These are phyloP conservation scores for Suillus occidentalis DNA, from an alignment of 768 basidiomycete species.

Conservation along the genomic window DNA sequence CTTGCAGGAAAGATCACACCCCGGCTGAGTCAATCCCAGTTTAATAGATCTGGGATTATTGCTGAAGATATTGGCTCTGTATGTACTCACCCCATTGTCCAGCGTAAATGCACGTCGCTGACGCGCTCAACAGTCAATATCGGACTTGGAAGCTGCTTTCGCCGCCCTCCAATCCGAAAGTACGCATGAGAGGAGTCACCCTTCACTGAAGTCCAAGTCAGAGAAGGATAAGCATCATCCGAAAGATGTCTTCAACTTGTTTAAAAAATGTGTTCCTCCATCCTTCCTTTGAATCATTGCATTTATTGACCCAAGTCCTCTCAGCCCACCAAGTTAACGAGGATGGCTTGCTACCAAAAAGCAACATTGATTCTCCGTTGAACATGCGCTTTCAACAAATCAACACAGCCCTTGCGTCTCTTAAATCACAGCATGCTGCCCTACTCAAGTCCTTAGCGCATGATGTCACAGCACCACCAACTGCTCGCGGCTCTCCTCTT, in stretches of 20 bases:
- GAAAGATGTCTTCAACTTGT: constrained; percentile 52
- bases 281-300: constrained; percentile 9
- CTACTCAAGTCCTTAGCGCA: constrained; percentile 45
- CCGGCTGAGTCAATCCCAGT: constrained; percentile 44
- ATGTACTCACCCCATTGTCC: constrained; percentile 24
- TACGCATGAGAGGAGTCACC: constrained; percentile 36
- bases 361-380: constrained; percentile 18
- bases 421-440: constrained; percentile 60
- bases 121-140: constrained; percentile 46
- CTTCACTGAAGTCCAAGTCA: constrained; percentile 33
- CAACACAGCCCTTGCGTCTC: constrained; percentile 45
- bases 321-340: constrained; percentile 23
- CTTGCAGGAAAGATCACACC: constrained; percentile 35
- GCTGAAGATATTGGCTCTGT: constrained; percentile 71
- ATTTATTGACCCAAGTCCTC: constrained; percentile 6
- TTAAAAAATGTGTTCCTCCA: constrained; percentile 57
- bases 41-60: constrained; percentile 50
- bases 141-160: constrained; percentile 58
- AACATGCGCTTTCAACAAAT: constrained; percentile 42
- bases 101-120: constrained; percentile 4
- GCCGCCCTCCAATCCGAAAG: constrained; percentile 41
- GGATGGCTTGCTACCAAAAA: constrained; percentile 24
- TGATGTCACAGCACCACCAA: constrained; percentile 27
- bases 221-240: constrained; percentile 47
- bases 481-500: constrained; percentile 33